A percentile compares a stretch with the other conserved stretches of the same genome.
phyloP scores from a whole-genome alignment of 2,329 filamentous ascomycete genomes.

The Catunica adiposa region DNA sequence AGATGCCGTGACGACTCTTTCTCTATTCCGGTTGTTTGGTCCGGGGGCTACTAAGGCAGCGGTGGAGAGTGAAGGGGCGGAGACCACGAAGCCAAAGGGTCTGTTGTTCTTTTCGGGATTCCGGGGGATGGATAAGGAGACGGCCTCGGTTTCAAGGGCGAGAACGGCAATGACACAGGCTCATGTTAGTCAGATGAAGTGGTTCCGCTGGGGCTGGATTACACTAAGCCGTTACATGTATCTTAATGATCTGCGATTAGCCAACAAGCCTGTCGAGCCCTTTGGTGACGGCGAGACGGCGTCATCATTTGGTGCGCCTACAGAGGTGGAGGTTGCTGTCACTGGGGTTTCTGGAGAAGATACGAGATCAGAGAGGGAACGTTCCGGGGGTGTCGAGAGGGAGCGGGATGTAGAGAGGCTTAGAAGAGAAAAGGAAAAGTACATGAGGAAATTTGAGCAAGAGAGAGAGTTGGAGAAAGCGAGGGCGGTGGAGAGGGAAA shows the following conservation, averaged over 20 bases:
- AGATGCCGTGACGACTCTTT: conserved; percentile 57
- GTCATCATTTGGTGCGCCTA: conserved; percentile 1
- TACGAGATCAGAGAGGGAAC: neutral
- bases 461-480: conserved; percentile 5
- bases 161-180: conserved; percentile 77
- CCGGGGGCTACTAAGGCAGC: conserved; percentile 10
- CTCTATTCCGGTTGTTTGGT: conserved; percentile 31
- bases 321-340: neutral
- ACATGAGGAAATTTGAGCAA: conserved; percentile 7
- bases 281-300: neutral
- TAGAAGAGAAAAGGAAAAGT: conserved; percentile 9
- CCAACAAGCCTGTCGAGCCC: conserved; percentile 21
- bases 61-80: conserved; percentile 19
- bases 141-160: conserved; percentile 35
- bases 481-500: neutral
- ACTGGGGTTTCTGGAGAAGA: neutral
- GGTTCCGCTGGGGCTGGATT: conserved; percentile 97
- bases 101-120: conserved; percentile 59
- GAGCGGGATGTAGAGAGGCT: neutral
- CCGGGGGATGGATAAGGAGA: conserved; percentile 29
- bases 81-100: conserved; percentile 30
- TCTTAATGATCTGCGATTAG: conserved; percentile 64
- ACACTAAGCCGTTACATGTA: conserved; percentile 83
- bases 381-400: neutral
- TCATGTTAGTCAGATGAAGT: conserved; percentile 92